Conservation (phyloP, 495 filamentous ascomycete species). For the Lophium mytilinum region DNA sequence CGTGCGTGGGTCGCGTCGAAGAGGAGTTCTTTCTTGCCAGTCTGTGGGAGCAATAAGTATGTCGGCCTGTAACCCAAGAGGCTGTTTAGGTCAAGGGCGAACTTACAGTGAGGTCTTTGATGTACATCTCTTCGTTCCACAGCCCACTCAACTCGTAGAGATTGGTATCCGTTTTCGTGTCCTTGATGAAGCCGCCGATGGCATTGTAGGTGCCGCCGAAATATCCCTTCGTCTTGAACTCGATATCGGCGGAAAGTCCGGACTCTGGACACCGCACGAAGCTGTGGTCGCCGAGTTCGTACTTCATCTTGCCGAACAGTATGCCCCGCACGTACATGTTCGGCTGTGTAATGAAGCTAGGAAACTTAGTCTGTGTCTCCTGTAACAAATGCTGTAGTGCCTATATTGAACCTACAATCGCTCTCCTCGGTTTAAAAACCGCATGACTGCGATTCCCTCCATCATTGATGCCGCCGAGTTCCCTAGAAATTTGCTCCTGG, state of each 20-base stretch:
- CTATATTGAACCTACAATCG: slow-evolving; percentile 61
- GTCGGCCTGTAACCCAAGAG: not conserved
- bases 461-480: slow-evolving; percentile 98
- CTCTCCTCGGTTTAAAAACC: slow-evolving; percentile 75
- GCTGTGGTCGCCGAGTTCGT: slow-evolving; percentile 95
- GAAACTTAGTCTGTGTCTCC: not conserved
- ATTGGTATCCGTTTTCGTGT: slow-evolving; percentile 74
- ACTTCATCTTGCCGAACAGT: slow-evolving; percentile 98
- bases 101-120: slow-evolving; percentile 72
- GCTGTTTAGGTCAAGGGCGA: not conserved
- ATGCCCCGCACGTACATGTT: slow-evolving; percentile 99
- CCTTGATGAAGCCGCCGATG: slow-evolving; percentile 86
- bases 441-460: slow-evolving; percentile 87
- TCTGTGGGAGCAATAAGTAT: slow-evolving; percentile 43
- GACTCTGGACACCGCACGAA: slow-evolving; percentile 87
- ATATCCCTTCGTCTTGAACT: slow-evolving; percentile 98
- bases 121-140: slow-evolving; percentile 91
- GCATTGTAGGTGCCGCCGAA: slow-evolving; percentile 94
- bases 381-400: not conserved
- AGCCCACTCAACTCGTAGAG: slow-evolving; percentile 85
- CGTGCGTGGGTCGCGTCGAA: slow-evolving; percentile 77
- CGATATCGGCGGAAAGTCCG: slow-evolving; percentile 80
- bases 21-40: slow-evolving; percentile 75
- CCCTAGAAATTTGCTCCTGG: slow-evolving; percentile 91
- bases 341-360: slow-evolving; percentile 82